Conservation (phyloP, 768 basidiomycete genomes). For the Trametes cubensis region DNA sequence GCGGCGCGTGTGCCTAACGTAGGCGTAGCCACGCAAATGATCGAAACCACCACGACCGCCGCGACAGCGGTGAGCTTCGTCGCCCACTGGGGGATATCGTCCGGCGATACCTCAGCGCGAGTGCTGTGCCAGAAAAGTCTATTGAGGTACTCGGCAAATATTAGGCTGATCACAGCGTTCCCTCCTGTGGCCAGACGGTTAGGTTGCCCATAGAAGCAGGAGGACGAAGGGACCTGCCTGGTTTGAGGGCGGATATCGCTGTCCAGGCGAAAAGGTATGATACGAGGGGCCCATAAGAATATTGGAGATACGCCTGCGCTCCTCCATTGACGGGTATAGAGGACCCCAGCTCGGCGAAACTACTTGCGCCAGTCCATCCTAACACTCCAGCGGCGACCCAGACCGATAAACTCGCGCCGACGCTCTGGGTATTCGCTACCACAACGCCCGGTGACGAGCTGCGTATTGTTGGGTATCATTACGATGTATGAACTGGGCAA, state of each 20-base stretch:
- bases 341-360: slow-evolving; percentile 89
- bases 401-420: slow-evolving; percentile 85
- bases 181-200: slow-evolving; percentile 46
- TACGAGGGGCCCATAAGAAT: slow-evolving; percentile 82
- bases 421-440: slow-evolving; percentile 84
- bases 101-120: slow-evolving; percentile 70
- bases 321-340: slow-evolving; percentile 77
- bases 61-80: slow-evolving; percentile 83
- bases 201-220: background rate
- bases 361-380: slow-evolving; percentile 95
- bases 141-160: slow-evolving; percentile 91
- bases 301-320: slow-evolving; percentile 81
- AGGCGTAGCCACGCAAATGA: slow-evolving; percentile 77
- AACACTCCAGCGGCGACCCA: slow-evolving; percentile 85
- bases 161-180: slow-evolving; percentile 85
- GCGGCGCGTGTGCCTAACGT: slow-evolving; percentile 80
- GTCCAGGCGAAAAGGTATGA: slow-evolving; percentile 97
- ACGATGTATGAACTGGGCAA: background rate
- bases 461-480: background rate
- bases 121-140: slow-evolving; percentile 81
- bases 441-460: slow-evolving; percentile 94
- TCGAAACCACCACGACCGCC: slow-evolving; percentile 71
- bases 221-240: slow-evolving; percentile 52
- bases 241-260: slow-evolving; percentile 85
- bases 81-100: slow-evolving; percentile 85